These are phyloP conservation scores for Cordyceps tenuipes DNA, from an alignment of 2,329 filamentous ascomycete genomes.

Conservation along the genomic window DNA sequence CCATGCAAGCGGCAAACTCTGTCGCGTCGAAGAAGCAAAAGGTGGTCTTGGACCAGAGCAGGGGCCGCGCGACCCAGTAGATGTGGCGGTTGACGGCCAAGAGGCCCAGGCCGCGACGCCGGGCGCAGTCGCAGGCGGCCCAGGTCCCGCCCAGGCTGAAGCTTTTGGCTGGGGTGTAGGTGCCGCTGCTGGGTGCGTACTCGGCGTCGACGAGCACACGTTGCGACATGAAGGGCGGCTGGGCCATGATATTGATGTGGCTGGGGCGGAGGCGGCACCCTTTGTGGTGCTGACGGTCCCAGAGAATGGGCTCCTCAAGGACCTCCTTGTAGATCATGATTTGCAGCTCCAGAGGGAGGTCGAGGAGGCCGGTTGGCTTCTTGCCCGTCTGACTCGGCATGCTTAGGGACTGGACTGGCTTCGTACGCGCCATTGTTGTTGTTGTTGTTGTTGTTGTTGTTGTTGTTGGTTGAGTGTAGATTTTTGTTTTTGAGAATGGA, in stretches of 20 bases:
- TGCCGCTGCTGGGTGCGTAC: neutral
- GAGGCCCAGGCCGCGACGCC: neutral
- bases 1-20: neutral
- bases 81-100: neutral
- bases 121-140: neutral
- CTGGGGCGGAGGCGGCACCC: neutral
- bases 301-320: neutral
- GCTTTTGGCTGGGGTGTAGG: neutral
- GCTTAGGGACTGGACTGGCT: no score
- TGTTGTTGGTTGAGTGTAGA: no score
- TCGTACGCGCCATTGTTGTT: neutral
- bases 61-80: neutral
- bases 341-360: neutral
- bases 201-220: neutral
- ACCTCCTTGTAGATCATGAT: neutral
- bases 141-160: neutral
- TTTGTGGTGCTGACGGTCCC: neutral
- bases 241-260: neutral
- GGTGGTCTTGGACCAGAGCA: neutral
- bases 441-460: no score
- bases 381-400: conserved; percentile 12
- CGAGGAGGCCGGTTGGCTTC: neutral
- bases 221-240: neutral
- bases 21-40: neutral
- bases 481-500: no score